Percentiles rank a stretch among this genome's conserved stretches.
Conservation (phyloP, 495 filamentous ascomycete species). For the Neurospora hispaniola region DNA sequence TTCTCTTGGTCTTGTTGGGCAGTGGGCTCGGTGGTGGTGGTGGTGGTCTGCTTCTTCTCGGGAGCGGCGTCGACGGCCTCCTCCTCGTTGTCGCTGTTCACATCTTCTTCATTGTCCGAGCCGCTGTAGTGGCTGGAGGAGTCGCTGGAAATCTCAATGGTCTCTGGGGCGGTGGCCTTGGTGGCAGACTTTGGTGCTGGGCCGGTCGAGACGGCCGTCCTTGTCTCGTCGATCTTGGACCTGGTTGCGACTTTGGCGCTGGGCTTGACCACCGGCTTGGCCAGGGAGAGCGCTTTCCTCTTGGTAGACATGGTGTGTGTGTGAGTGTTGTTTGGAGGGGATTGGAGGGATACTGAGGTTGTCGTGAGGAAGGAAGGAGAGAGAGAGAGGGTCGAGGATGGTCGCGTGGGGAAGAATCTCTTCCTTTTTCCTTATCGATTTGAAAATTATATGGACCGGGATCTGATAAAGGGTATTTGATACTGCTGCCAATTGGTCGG, state of each 20-base stretch:
- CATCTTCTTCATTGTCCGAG: conserved; percentile 29
- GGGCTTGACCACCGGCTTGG: conserved; percentile 42
- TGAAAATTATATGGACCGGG: background rate
- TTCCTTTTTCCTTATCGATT: background rate
- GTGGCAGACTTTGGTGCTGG: conserved; percentile 16
- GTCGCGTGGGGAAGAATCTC: background rate
- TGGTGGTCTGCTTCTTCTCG: background rate
- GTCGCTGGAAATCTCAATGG: conserved; percentile 48
- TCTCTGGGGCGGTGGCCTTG: conserved; percentile 16
- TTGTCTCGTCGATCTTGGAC: conserved; percentile 66
- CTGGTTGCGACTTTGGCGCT: conserved; percentile 47
- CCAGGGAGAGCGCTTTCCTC: conserved; percentile 37
- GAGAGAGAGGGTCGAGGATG: background rate
- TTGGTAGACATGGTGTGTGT: conserved; percentile 37
- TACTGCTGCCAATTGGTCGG: background rate
- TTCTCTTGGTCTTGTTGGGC: background rate
- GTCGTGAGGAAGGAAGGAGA: background rate
- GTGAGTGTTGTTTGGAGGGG: background rate
- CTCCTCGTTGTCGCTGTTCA: conserved; percentile 13
- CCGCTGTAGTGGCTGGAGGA: conserved; percentile 33
- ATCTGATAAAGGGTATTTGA: background rate
- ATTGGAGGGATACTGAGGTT: background rate
- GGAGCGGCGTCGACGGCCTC: conserved; percentile 5
- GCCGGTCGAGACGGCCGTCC: conserved; percentile 46
- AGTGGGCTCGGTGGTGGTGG: background rate